Base-by-base conservation (phyloP, 108 stramenopile species). In the Nitzschia palea region DNA sequence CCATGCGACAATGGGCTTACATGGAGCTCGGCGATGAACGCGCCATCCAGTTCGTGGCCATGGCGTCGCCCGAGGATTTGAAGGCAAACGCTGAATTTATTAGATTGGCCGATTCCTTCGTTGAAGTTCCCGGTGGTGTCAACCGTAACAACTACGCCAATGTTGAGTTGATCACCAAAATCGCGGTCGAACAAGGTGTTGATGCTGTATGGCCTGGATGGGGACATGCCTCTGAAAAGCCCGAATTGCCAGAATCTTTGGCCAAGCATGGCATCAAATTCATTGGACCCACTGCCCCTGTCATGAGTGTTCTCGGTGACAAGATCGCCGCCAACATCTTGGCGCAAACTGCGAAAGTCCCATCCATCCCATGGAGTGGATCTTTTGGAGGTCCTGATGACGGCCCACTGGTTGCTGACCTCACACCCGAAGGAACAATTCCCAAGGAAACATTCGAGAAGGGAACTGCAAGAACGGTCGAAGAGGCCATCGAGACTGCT, bases 1-100 rank as follows among this genome's bases (percentile, higher is more conserved):
- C 97, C 68, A 97, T 98, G 96, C 89, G 98, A 28, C 94, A 96
- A 63, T 98, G 98, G 98, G 94, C 95, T 42, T 98, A 97, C 94
- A 95, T 96, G 86, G 93, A 94, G 69, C 81, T 97, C 26, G 97
- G 98, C 10, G 96, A 98, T 65, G 98, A 98, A 68, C 73, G 72
- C 33, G 96, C 95, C 50, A 88, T 98, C 42, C 82, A 97, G 67
- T 98, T 98, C 68, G 95, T 98, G 10, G 98, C 94, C 73, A 98
- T 98, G 98, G 98, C 98, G 43, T 97, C 97, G 27, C 94, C 97
- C 27, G 98, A 98, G 77, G 97, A 94, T 80, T 40, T 95, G 44
- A 96, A 90, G 81, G 98, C 98, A 31, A 99, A 99, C 69, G 98
- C 98, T 30, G 97, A 99, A 77, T 99, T 97, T 76, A 81, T 97